These are phyloP conservation scores for Murraya koenigii DNA, from an alignment of 345 rosid species.

Conservation along the genomic window DNA sequence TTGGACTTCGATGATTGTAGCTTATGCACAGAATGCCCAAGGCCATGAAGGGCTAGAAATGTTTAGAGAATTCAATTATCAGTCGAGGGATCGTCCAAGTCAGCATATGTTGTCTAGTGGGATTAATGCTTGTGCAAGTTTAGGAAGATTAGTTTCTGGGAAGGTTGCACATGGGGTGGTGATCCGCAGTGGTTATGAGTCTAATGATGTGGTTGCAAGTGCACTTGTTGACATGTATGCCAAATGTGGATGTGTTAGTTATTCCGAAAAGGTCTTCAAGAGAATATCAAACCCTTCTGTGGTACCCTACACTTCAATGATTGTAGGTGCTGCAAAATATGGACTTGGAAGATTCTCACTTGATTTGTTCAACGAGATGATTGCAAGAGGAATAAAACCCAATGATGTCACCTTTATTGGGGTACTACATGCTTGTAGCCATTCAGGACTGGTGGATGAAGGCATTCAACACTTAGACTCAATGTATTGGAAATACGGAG, in stretches of 20 bases:
- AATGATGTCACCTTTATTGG: conserved; percentile 69
- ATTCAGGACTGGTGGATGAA: conserved; percentile 68
- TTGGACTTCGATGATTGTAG: conserved; percentile 76
- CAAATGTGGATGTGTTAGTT: conserved; percentile 60
- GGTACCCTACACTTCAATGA: conserved; percentile 70
- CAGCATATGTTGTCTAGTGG: conserved; percentile 72
- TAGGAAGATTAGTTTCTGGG: conserved; percentile 62
- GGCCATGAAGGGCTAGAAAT: conserved; percentile 62
- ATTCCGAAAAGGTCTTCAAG: conserved; percentile 54
- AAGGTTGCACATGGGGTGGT: conserved; percentile 62
- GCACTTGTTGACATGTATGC: conserved; percentile 85
- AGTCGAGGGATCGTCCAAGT: conserved; percentile 34
- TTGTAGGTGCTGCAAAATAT: conserved; percentile 51
- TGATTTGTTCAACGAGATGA: conserved; percentile 55
- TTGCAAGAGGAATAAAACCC: conserved; percentile 50
- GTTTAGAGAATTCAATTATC: conserved; percentile 46
- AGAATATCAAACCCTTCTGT: conserved; percentile 52
- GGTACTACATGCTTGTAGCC: conserved; percentile 78
- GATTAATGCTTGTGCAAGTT: conserved; percentile 64
- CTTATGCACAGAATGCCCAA: conserved; percentile 66
- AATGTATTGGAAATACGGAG: conserved; percentile 47
- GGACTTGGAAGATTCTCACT: conserved; percentile 54
- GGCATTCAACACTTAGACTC: conserved; percentile 51
- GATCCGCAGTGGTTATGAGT: conserved; percentile 39
- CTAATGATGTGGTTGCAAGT: conserved; percentile 53